A percentile compares a stretch with the other conserved stretches of the same genome.
These are phyloP conservation scores for Agarophyton chilense DNA, from an alignment of 23 red algal genomes.

Conservation along the genomic window DNA sequence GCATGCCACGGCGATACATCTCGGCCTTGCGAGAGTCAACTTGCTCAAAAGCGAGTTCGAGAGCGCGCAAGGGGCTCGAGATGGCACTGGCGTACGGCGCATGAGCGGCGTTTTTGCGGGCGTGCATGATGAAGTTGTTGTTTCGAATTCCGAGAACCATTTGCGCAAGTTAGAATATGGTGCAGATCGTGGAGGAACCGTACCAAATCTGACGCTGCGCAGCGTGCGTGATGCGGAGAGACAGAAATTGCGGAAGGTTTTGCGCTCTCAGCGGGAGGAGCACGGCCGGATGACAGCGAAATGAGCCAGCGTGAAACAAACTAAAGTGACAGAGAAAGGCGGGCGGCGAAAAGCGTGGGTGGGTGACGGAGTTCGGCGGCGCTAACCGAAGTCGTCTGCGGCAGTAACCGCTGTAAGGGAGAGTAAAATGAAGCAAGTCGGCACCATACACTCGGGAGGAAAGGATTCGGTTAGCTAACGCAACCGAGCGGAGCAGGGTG, in stretches of 20 bases:
- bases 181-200: too few species aligned
- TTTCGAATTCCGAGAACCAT: constrained; percentile 11
- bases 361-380: neutral
- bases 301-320: neutral
- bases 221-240: neutral
- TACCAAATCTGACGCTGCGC: too few species aligned
- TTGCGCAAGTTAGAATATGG: neutral
- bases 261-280: neutral
- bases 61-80: constrained; percentile 23
- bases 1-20: constrained; percentile 58
- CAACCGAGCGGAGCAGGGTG: neutral
- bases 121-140: constrained; percentile 3
- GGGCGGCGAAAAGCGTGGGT: neutral
- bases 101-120: constrained; percentile 10
- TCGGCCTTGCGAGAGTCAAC: constrained; percentile 53
- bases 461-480: neutral
- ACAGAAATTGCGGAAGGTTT: neutral
- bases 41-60: constrained; percentile 45
- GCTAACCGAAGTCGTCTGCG: constrained; percentile 53
- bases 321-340: neutral
- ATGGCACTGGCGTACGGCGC: neutral
- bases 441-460: constrained; percentile 49
- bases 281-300: neutral
- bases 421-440: constrained; percentile 35
- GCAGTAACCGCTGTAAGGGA: constrained; percentile 36